Evolutionary conservation across 768 basidiomycete species (phyloP), one percentile per base, ranked within the genome.

Genomic region (Panaeolus papilionaceus): DNA sequence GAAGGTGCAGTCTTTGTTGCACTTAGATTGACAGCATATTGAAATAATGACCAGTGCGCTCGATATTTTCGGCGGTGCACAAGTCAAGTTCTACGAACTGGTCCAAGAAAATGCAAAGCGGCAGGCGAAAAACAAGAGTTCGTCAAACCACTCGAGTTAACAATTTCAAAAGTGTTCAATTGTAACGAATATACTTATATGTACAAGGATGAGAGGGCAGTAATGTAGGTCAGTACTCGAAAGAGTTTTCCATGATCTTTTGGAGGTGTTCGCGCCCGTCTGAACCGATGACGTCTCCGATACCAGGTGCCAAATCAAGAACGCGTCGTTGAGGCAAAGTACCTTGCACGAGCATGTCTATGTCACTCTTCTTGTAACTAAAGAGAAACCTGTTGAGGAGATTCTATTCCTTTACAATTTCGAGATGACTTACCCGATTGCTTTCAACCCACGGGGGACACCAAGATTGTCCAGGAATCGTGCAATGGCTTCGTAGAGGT

Each of bases 321-420:
- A 99, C 96, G 18, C 96, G 86, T 65, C 95, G 81, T 78, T 99
- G 97, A 16, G 97, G 97, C 58, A 99, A 76, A 20, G 96, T 94
- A 4, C 97, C 96, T 68, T 96, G 89, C 1, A 98, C 97, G 14
- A 99, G 86, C 79, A 80, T 85, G 38, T 84, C 80, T 11, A 95
- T 81, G 71, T 96, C 94, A 20, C 78, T 80, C 20, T 82, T 80
- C 28, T 83, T 86, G 75, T 94, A 95, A 51, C 92, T 86, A 65
- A 7, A 58, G 16, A 12, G 9, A 26, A 11, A 39, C 14, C 2
- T 61, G 47, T 33, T 66, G 51, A 47, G 38, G 39, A 58, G n/a
- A n/a, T 23, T 33, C 9, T n/a, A 26, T 5, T 14, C 18, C 14
- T 63, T 37, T 65, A 49, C 11, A n/a, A 16, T 38, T 8, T 9